A percentile compares a stretch with the other conserved stretches of the same genome.
Evolutionary conservation across 1,284 basidiomycete genomes (phyloP).

Genomic region (Polyporus tsugae): DNA sequence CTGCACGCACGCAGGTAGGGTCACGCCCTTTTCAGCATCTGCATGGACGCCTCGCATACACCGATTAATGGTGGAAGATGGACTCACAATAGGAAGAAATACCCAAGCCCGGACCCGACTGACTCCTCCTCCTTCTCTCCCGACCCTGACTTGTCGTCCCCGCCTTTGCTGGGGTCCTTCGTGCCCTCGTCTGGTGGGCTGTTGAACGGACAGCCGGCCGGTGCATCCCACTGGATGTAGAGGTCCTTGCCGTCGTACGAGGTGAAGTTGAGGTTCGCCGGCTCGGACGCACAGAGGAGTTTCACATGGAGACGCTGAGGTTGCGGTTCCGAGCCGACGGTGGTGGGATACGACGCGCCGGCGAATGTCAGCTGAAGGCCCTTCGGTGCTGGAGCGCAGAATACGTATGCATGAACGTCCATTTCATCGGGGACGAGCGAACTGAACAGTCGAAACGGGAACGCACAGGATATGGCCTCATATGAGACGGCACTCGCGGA

Average conservation of each 20-base stretch:
- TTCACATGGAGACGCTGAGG: conserved; percentile 68
- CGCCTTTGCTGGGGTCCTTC: conserved; percentile 37
- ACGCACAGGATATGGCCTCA: conserved; percentile 51
- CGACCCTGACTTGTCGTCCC: conserved; percentile 42
- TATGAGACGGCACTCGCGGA: conserved; percentile 51
- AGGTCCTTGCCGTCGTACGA: conserved; percentile 67
- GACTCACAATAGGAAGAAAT: conserved; percentile 84
- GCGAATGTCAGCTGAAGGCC: conserved; percentile 67
- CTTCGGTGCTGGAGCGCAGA: conserved; percentile 48
- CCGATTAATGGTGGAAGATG: not conserved
- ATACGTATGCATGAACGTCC: not conserved
- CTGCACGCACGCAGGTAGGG: conserved; percentile 46
- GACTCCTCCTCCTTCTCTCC: conserved; percentile 44
- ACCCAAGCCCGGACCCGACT: conserved; percentile 80
- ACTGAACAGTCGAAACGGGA: conserved; percentile 4
- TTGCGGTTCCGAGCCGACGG: conserved; percentile 45
- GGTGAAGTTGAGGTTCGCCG: conserved; percentile 57
- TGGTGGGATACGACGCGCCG: conserved; percentile 66
- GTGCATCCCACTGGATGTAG: conserved; percentile 65
- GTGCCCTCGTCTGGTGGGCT: conserved; percentile 45
- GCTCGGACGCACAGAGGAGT: conserved; percentile 60
- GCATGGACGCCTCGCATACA: not conserved
- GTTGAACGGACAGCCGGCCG: conserved; percentile 58
- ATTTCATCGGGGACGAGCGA: no score
- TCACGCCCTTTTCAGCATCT: no score